A percentile compares a stretch with the other conserved stretches of the same genome.
These are phyloP conservation scores for Polyporus arcularius DNA, from an alignment of 768 basidiomycete species.

Conservation along the genomic window DNA sequence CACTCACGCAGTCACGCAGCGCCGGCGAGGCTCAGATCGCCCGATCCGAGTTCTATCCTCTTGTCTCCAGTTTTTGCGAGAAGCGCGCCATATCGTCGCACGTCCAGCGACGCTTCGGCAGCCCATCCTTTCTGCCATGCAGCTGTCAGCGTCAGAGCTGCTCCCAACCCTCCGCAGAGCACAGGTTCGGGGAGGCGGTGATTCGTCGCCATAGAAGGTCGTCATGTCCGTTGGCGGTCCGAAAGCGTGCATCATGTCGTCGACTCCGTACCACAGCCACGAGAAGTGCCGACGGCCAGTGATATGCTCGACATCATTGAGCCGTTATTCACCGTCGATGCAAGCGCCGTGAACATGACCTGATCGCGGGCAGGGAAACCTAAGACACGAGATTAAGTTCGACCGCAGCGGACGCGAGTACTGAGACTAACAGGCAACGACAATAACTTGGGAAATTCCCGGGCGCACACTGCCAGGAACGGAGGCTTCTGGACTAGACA, in stretches of 20 bases:
- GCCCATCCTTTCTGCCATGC: not conserved
- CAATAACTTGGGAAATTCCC: not conserved
- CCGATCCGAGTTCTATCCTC: not conserved
- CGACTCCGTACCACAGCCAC: constrained; percentile 10
- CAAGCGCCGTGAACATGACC: not conserved
- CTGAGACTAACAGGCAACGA: no score
- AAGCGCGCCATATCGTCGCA: not conserved
- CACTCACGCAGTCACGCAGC: not conserved
- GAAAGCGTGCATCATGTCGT: constrained; percentile 12
- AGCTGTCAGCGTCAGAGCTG: not conserved
- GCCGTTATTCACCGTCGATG: not conserved
- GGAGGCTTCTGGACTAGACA: no score
- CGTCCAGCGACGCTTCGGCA: not conserved
- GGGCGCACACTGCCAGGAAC: not conserved
- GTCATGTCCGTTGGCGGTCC: constrained; percentile 14
- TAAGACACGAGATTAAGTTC: no score
- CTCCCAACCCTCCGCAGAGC: not conserved
- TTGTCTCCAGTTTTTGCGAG: not conserved
- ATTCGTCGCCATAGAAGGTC: constrained; percentile 14
- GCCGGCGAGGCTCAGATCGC: not conserved
- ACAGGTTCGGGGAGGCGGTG: constrained; percentile 5
- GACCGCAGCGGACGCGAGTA: no score
- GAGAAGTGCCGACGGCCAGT: not conserved
- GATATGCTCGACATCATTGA: not conserved
- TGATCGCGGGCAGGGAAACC: not conserved